Base-by-base conservation (phyloP, 2,329 filamentous ascomycete genomes). In the Colletotrichum orbiculare region DNA sequence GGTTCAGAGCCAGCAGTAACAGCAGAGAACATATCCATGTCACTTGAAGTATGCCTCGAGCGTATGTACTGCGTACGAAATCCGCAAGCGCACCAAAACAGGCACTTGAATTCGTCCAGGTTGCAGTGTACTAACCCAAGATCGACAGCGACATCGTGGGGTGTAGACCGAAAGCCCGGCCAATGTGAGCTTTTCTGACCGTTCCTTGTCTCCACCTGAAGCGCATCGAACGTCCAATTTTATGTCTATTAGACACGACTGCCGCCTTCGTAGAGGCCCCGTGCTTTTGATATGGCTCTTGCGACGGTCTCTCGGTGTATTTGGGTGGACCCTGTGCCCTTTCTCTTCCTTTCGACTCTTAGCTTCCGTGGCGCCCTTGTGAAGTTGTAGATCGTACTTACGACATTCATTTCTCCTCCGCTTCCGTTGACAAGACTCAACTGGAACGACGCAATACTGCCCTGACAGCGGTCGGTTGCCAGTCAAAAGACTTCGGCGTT, bases 61-160 rank as follows among this genome's bases (percentile, higher is more conserved):
- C 25, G 54, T 54, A 43, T 55, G 48, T 35, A 66, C 58, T 53
- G 46, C 52, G 62, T 62, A 61, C 62, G 50, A 62, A 53, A 25
- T 25, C 25, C 25, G 25, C 25, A 25, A 56, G 52, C 10, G 45
- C 47, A 54, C 58, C 58, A 25, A 63, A 60, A 62, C 42, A 66
- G 47, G 58, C 60, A 39, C 43, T 39, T 42, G 41, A 35, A 37
- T 55, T 25, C 38, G 25, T 60, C 46, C 33, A 38, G 50, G 65
- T 46, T 47, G 42, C 38, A 37, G 63, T 60, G 61, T 65, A 58
- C 60, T 62, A 60, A 64, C 67, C 70, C 64, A 69, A 68, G 74
- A 77, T 75, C 73, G 74, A 73, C 74, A 71, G 69, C 72, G 68
- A 61, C 69, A 73, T 75, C 75, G 73, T 76, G 74, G 74, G 71